Base-by-base conservation (phyloP, 2,329 filamentous ascomycete species). In the Leptographium procerum region DNA sequence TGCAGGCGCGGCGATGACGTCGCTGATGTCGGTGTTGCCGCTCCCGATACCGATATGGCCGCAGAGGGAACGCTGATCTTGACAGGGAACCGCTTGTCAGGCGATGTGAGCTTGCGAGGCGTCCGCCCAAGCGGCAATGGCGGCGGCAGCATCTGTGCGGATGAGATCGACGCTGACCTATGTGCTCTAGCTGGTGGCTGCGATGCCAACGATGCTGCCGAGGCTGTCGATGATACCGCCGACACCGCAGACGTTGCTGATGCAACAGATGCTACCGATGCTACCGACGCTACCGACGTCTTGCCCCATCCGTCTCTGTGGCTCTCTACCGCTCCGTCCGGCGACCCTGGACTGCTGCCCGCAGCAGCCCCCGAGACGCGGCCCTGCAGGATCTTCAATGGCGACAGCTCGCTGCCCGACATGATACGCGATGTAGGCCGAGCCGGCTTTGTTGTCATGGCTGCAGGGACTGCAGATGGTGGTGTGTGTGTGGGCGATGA, bases 61-160 rank as follows among this genome's bases (percentile, higher is more conserved):
- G 29, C 36, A 5, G 28, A 24, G 6, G 55, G 47, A 26, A 66
- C 64, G 70, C 73, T 78, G 65, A 84, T 72, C 68, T 79, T 82
- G 64, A 86, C 76, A 57, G 83, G 83, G 65, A 85, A 86, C 59
- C 83, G 75, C 68, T 79, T 83, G 62, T 80, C 79, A 19, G 80
- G 79, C 2, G 69, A 69, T 24, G 69, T 71, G 31, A 74, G 65
- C 65, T 78, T 80, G 61, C 76, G 70, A 31, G 79, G 76, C 63
- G 75, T 80, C 50, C 72, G 71, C 10, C 61, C 60, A 10, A 69
- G 65, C 52, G 69, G 64, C 16, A 68, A 66, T 56, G 68, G 66
- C 26, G 66, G 66, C 33, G 68, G 62, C 65, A 64, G 67, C 63
- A 65, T 68, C 60, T 67, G 68, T 51, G 50, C 54, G 4, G 61